Evolutionary conservation across 306 rosid genomes (phyloP), one percentile per base, ranked within the genome.

Genomic region (Gastrolobium bilobum): DNA sequence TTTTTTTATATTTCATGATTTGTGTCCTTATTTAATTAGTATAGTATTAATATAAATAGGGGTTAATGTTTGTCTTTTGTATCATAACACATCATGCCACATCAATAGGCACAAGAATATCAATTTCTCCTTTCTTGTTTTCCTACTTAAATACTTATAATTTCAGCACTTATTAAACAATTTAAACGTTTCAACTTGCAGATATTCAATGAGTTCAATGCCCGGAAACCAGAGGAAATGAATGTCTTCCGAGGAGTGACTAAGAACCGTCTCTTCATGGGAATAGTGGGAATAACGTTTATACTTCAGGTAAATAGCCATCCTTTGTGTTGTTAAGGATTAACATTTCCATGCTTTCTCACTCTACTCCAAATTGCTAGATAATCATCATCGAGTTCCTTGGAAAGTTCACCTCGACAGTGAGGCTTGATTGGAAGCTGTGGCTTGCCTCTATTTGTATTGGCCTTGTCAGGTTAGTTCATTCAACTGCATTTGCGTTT

Each of bases 131-230:
- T 20, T 1, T 20, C 26, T 20, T 20, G 26, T 20, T 20, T 20
- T 20, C 26, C 26, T 20, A 20, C 26, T 20, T 20, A 20, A 20
- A 20, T 20, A 20, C 26, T 20, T 20, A 20, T 20, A 20, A 20
- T 20, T 20, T 20, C 26, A 20, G 26, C 26, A 20, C 73, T 68
- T 44, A 57, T 30, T 6, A 29, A 59, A 67, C 39, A 10, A 34
- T 56, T 47, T 58, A 39, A 31, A 66, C 31, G 51, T 58, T 73
- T 58, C 68, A 39, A 68, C 70, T 31, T 76, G 46, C 92, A 95
- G 99, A 79, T 95, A 79, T 95, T 91, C 82, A 92, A 95, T 2
- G 98, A 95, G 88, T 91, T 95, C 85, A 95, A 95, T 79, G 95
- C 99, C 84, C 92, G 97, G 59, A 95, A 95, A 80, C 99, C 99